phyloP scores from a whole-genome alignment of 2,329 filamentous ascomycete species.

The Tolypocladium cylindrosporum region DNA sequence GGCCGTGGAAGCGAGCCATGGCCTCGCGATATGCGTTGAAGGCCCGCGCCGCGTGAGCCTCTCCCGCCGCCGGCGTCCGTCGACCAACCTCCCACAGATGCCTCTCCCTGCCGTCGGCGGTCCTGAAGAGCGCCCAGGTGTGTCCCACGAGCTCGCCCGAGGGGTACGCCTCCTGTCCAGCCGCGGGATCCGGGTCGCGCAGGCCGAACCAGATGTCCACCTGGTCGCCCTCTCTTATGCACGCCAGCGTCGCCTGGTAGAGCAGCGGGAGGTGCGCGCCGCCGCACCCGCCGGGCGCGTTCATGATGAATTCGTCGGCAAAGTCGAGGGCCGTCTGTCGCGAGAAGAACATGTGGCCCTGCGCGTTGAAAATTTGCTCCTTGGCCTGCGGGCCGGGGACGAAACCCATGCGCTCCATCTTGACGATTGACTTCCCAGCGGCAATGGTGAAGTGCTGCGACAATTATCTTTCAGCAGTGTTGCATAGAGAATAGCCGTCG shows the following conservation, averaged over 20 bases:
- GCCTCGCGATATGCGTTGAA: slow-evolving; percentile 8
- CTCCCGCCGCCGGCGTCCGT: slow-evolving; percentile 4
- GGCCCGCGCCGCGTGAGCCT: slow-evolving; percentile 6
- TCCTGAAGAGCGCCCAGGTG: slow-evolving; percentile 7
- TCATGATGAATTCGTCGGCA: slow-evolving; percentile 7
- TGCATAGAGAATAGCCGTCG: neutral
- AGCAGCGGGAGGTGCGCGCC: neutral
- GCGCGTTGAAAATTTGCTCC: slow-evolving; percentile 8
- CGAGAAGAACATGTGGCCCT: slow-evolving; percentile 7
- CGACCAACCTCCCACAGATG: slow-evolving; percentile 8
- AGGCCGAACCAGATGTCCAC: slow-evolving; percentile 9
- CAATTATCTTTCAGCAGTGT: neutral
- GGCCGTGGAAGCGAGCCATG: slow-evolving; percentile 4
- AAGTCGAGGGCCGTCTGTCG: slow-evolving; percentile 5
- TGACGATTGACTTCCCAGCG: neutral
- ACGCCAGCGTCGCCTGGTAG: slow-evolving; percentile 6
- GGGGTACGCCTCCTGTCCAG: slow-evolving; percentile 1
- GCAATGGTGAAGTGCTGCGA: neutral
- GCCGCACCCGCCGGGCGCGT: neutral
- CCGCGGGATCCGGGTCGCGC: slow-evolving; percentile 1
- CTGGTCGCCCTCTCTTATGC: slow-evolving; percentile 7
- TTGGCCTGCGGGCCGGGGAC: slow-evolving; percentile 9
- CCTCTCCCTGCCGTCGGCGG: slow-evolving; percentile 4
- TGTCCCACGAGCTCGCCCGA: slow-evolving; percentile 7
- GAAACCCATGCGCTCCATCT: slow-evolving; percentile 7